phyloP scores from a whole-genome alignment of 768 basidiomycete species.

The Harrya chromipes region DNA sequence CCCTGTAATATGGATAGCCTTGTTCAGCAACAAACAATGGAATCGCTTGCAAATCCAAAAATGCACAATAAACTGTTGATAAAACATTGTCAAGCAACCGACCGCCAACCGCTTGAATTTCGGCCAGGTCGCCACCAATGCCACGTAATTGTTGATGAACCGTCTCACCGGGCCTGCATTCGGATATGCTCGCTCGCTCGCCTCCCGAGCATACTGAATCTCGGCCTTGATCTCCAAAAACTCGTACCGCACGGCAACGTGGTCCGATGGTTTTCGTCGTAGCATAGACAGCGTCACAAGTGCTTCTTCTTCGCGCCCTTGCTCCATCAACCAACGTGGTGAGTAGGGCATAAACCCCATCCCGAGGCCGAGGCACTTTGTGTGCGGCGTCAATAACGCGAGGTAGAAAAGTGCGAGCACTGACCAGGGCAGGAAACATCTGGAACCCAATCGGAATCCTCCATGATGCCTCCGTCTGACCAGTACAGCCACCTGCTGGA shows the following conservation, averaged over 20 bases:
- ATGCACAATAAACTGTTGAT: conserved; percentile 33
- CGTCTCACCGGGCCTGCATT: conserved; percentile 18
- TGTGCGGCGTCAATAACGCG: not conserved
- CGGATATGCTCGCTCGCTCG: conserved; percentile 16
- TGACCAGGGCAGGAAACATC: conserved; percentile 37
- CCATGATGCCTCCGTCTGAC: conserved; percentile 32
- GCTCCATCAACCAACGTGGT: conserved; percentile 41
- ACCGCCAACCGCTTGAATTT: conserved; percentile 31
- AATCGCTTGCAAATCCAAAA: not conserved
- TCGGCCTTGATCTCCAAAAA: conserved; percentile 41
- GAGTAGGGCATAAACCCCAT: conserved; percentile 40
- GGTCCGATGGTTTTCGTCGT: conserved; percentile 32
- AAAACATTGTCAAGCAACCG: conserved; percentile 33
- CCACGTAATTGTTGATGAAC: conserved; percentile 23
- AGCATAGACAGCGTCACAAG: conserved; percentile 33
- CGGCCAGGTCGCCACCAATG: conserved; percentile 27
- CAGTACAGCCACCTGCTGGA: conserved; percentile 31
- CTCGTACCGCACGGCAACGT: conserved; percentile 36
- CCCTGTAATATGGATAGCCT: conserved; percentile 15
- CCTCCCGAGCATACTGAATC: conserved; percentile 26
- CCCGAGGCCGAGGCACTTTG: conserved; percentile 30
- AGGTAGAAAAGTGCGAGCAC: conserved; percentile 13
- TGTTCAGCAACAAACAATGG: not conserved
- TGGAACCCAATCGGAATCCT: conserved; percentile 37
- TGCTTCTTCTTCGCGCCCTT: conserved; percentile 37